These are phyloP conservation scores for Akanthomyces uredinophilus DNA, from an alignment of 2,329 filamentous ascomycete genomes.

Conservation along the genomic window DNA sequence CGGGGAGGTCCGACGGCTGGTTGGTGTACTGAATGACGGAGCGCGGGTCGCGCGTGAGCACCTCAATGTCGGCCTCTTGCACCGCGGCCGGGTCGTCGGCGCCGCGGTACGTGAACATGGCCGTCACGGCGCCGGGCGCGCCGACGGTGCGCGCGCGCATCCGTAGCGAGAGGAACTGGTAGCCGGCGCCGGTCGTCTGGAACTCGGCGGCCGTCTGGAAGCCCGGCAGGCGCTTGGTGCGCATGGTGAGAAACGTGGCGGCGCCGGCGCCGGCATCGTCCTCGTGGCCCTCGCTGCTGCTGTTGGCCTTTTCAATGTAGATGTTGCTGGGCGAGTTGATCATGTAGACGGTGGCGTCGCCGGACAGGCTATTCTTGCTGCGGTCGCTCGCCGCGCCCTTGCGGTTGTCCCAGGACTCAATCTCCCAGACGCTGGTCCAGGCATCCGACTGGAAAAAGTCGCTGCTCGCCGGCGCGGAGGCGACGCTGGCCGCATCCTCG, in stretches of 20 bases:
- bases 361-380: constrained; percentile 19
- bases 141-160: constrained; percentile 48
- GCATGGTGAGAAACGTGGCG: constrained; percentile 43
- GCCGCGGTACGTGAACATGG: constrained; percentile 48
- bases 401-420: constrained; percentile 27
- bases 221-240: constrained; percentile 37
- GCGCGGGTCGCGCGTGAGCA: constrained; percentile 42
- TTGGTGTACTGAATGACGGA: constrained; percentile 53
- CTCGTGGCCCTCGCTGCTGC: constrained; percentile 33
- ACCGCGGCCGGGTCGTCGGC: constrained; percentile 32
- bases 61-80: constrained; percentile 50
- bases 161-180: constrained; percentile 34
- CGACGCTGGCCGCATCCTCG: constrained; percentile 23
- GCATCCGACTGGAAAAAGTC: constrained; percentile 33
- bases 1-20: constrained; percentile 47
- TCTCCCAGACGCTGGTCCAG: constrained; percentile 26
- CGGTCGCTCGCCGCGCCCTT: neutral
- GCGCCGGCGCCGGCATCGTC: constrained; percentile 23
- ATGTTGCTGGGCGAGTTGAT: constrained; percentile 39
- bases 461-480: constrained; percentile 30
- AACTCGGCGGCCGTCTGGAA: constrained; percentile 48
- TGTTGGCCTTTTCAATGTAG: constrained; percentile 41
- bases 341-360: constrained; percentile 31
- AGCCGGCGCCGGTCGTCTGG: constrained; percentile 29
- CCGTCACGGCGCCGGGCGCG: constrained; percentile 43